Conservation (phyloP, 139 green algal genomes). For the Microglena sp. region DNA sequence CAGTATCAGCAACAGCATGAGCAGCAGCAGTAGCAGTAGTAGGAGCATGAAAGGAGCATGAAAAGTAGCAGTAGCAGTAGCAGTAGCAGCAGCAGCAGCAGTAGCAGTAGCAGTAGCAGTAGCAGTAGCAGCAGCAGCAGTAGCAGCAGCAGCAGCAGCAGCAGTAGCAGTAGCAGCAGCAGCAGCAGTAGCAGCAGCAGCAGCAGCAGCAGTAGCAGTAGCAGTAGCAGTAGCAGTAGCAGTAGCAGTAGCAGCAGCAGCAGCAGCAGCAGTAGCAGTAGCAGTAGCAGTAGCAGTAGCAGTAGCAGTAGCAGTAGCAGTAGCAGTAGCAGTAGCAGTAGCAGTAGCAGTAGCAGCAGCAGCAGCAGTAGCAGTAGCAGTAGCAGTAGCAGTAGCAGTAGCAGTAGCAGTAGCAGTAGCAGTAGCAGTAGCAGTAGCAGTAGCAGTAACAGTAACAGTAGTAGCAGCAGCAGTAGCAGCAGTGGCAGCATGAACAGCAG, state of each 20-base stretch:
- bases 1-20: too few species aligned
- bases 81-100: background rate
- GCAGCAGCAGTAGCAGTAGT: too few species aligned
- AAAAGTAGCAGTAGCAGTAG: background rate
- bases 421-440: background rate
- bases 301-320: background rate
- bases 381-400: slow-evolving; percentile 3
- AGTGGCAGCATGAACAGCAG: slow-evolving; percentile 1
- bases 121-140: background rate
- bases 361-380: slow-evolving; percentile 1
- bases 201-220: background rate
- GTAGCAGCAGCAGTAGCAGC: background rate
- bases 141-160: background rate
- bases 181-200: slow-evolving; percentile 1
- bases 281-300: background rate
- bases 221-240: background rate
- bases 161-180: slow-evolving; percentile 3
- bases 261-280: background rate
- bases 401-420: slow-evolving; percentile 1
- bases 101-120: background rate
- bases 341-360: background rate
- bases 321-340: background rate
- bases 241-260: slow-evolving; percentile 1
- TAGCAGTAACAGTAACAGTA: background rate
- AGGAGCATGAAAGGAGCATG: too few species aligned